Base-by-base conservation (phyloP, 306 rosid genomes). In the Hippophae rhamnoides region DNA sequence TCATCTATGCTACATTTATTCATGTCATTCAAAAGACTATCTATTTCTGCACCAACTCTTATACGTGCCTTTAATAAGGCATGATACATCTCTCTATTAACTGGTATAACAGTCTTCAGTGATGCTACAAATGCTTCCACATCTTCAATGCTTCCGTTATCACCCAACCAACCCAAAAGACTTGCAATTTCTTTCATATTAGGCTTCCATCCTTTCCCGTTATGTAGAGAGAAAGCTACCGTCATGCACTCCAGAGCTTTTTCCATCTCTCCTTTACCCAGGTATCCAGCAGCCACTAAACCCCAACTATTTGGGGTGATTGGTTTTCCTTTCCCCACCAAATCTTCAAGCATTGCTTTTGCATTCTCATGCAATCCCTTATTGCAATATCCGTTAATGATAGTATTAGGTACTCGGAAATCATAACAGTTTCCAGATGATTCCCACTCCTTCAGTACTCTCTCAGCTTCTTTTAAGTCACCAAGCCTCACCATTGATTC, bases 341-440 rank as follows among this genome's bases (percentile, higher is more conserved):
- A 67, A 72, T 76, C 78, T 71, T 69, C 68, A 42, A 92, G 95
- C 67, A 87, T 43, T 46, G 78, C 69, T 76, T 83, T 86, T 7
- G 88, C 98, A 70, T 67, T 79, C 69, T 83, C 87, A 41, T 55
- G 70, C 70, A 76, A 65, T 67, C 79, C 79, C 63, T 81, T 81
- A 3, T 58, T 62, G 10, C 75, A 14, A 66, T 79, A 87, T 27
- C 89, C 89, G 56, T 31, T 50, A 48, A 92, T 62, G 46, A 92
- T 53, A 2, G 64, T 54, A 14, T 76, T 75, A 5, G 95, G 95
- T 42, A 87, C 78, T 62, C 75, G 75, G 61, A 72, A 75, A 79
- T 92, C 96, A 46, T 83, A 85, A 61, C 76, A 78, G 66, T 87
- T 92, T 49, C 79, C 83, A 13, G 95, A 81, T 54, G 79, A 78